Base-by-base conservation (phyloP, 108 stramenopile genomes). In the Schizochytrium sp. region DNA sequence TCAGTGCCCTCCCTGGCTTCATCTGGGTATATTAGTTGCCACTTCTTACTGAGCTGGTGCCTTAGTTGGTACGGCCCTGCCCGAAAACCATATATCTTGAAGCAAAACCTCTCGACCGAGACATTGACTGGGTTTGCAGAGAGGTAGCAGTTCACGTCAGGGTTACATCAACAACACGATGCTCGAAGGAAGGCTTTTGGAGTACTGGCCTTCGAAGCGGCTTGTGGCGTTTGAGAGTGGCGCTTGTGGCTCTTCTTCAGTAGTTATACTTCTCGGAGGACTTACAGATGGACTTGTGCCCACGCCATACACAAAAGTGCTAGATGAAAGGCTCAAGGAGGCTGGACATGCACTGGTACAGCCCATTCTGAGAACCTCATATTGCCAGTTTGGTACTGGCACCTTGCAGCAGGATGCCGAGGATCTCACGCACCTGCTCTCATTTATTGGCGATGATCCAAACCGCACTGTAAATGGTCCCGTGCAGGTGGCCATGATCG, bases 391-490 rank as follows among this genome's bases (percentile, higher is more conserved):
- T 28, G 76, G 76, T 28, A 83, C 50, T n/a, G 76, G 76, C 17
- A 83, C 76, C 47, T 42, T 83, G 76, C 76, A 55, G 76, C 76
- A 55, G 50, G 76, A 83, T 28, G 7, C 40, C 45, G 76, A 83
- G 1, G 76, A 83, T 42, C 76, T 83, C 0, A 13, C 10, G 10
- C 50, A 83, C 50, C 28, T 83, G 10, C 50, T 83, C 17, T n/a
- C 8, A 10, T 17, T 28, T 13, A n/a, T 55, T 8, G 3, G 15
- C 1, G 76, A 83, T 38, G 64, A 69, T 38, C 64, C 64, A 7
- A 44, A 69, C 19, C 64, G 64, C 64, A 5, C 64, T 8, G 42
- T 38, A 7, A 8, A 69, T 69, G 64, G 64, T 0, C 64, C 64
- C 28, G 2, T 69, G 12, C 28, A 55, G 53, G 3, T 83, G 28